Base-by-base conservation (phyloP, 495 filamentous ascomycete species). In the Evernia prunastri region DNA sequence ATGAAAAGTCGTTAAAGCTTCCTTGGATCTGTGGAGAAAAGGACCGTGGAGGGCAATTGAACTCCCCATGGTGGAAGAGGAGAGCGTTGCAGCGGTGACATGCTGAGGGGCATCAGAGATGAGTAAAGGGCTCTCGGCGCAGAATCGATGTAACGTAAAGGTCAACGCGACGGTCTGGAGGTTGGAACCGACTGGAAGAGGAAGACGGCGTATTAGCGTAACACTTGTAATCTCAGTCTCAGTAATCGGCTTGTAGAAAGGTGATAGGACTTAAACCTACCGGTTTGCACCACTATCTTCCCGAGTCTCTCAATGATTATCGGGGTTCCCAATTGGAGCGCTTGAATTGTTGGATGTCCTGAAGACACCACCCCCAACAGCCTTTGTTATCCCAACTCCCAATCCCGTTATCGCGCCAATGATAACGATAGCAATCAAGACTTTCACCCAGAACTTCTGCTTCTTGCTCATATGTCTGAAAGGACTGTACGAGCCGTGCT, bases 331-430 rank as follows among this genome's bases (percentile, higher is more conserved):
- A 64, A 70, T 69, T 0, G 66, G 58, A 20, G 67, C 69, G 33
- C 74, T 70, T 35, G 72, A 66, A 15, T 77, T 61, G 60, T 73
- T 70, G 31, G 47, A 20, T 2, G 66, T 72, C 62, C 72, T 79
- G 79, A 83, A 87, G 17, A 82, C 79, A 2, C 83, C 82, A 12
- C 82, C 84, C 37, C 83, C 83, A 2, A 87, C 84, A 4, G 82
- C 83, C 37, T 75, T 79, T 7, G 79, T 83, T 61, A 89, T 86
- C 11, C 86, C 86, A 63, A 89, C 67, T 29, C 84, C 85, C 53
- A 89, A 76, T 2, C 80, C 84, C 18, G 86, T 80, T 68, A 84
- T 84, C 29, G 76, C 75, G 4, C 79, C 86, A n/a, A 87, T 72
- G 6, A 84, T 75, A 27, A 86, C 60, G 23, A 87, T 64, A 0